phyloP scores from a whole-genome alignment of 2,329 filamentous ascomycete genomes.

The Trichothecium sympodiale region DNA sequence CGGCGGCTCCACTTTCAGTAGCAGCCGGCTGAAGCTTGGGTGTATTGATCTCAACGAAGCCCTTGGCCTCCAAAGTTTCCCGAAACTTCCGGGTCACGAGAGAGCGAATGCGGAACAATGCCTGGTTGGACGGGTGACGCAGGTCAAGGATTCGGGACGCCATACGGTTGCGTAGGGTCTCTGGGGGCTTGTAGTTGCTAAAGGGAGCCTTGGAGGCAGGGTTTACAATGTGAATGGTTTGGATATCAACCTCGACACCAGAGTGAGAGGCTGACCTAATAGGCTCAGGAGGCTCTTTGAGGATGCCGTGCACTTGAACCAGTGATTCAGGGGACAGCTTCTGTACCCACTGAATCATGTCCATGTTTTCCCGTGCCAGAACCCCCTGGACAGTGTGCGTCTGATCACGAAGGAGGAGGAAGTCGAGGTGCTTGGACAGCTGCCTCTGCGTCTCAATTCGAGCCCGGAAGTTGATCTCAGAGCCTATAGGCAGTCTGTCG shows the following conservation, averaged over 20 bases:
- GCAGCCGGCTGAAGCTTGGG: conserved; percentile 85
- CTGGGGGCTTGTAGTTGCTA: conserved; percentile 51
- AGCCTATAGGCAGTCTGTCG: conserved; percentile 23
- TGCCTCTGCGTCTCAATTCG: conserved; percentile 55
- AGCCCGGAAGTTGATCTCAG: conserved; percentile 29
- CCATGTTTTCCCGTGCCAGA: conserved; percentile 41
- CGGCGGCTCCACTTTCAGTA: conserved; percentile 82
- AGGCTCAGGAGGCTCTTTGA: conserved; percentile 63
- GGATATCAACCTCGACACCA: conserved; percentile 63
- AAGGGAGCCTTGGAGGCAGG: conserved; percentile 36
- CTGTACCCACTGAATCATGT: conserved; percentile 82
- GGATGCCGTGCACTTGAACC: conserved; percentile 61
- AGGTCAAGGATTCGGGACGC: conserved; percentile 74
- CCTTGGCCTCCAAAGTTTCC: conserved; percentile 57
- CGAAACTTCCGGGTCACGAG: conserved; percentile 74
- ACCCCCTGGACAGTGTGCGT: conserved; percentile 78
- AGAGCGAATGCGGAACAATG: conserved; percentile 79
- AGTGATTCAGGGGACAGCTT: conserved; percentile 70
- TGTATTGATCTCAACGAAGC: conserved; percentile 88
- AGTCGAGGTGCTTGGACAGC: conserved; percentile 73
- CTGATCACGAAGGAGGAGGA: conserved; percentile 78
- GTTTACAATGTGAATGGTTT: conserved; percentile 40
- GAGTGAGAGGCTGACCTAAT: conserved; percentile 68
- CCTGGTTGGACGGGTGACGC: conserved; percentile 75
- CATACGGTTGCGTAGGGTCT: conserved; percentile 56